Evolutionary conservation across 441 rosid species (phyloP).

Genomic region (Brassica balearica): DNA sequence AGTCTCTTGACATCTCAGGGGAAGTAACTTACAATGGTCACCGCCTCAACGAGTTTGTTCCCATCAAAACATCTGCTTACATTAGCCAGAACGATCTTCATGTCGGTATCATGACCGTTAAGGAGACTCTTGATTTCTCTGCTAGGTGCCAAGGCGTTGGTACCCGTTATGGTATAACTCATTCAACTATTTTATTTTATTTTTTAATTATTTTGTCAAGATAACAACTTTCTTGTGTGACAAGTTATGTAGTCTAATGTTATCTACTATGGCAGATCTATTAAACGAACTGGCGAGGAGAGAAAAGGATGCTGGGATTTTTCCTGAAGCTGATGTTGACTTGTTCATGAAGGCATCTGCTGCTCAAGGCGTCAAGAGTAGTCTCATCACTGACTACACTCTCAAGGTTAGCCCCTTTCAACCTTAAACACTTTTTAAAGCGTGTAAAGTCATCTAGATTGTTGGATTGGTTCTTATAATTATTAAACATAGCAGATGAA

Average conservation of each 20-base stretch:
- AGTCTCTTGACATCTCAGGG: slow-evolving; percentile 58
- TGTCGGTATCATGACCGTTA: slow-evolving; percentile 70
- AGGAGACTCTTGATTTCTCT: slow-evolving; percentile 78
- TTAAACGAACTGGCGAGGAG: slow-evolving; percentile 64
- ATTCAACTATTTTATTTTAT: background rate
- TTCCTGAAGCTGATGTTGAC: slow-evolving; percentile 72
- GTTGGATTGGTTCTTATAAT: background rate
- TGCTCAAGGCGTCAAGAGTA: slow-evolving; percentile 70
- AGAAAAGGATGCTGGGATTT: slow-evolving; percentile 67
- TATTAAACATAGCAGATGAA: background rate
- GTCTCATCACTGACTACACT: slow-evolving; percentile 70
- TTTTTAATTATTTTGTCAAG: background rate
- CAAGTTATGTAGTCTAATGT: background rate
- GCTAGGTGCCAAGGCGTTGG: slow-evolving; percentile 81
- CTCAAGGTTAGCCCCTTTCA: slow-evolving; percentile 55
- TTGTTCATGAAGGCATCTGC: slow-evolving; percentile 83
- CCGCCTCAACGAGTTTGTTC: slow-evolving; percentile 62
- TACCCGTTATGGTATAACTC: slow-evolving; percentile 60
- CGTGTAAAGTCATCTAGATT: background rate
- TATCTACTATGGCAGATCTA: slow-evolving; percentile 47
- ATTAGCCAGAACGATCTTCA: slow-evolving; percentile 77
- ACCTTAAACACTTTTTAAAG: background rate
- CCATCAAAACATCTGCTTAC: slow-evolving; percentile 68
- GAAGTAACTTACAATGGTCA: slow-evolving; percentile 73
- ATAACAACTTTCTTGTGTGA: background rate